These are phyloP conservation scores for Calocera viscosa DNA, from an alignment of 768 basidiomycete species.

Conservation along the genomic window DNA sequence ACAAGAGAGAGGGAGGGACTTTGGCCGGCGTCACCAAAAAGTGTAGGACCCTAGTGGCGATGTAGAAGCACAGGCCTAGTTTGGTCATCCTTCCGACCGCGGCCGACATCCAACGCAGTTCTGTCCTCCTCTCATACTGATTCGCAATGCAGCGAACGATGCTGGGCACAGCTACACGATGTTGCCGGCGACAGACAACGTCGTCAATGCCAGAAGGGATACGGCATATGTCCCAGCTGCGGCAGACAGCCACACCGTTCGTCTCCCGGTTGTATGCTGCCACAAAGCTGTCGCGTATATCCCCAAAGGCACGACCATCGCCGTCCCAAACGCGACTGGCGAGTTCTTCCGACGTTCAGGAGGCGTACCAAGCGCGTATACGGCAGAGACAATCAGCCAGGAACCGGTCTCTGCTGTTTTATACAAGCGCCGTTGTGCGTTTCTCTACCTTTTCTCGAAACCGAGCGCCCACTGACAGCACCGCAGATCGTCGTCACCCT, in stretches of 20 bases:
- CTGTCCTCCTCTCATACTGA: neutral
- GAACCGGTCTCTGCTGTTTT: constrained; percentile 72
- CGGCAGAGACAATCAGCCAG: neutral
- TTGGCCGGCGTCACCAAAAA: neutral
- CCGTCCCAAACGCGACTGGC: neutral
- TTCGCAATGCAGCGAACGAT: neutral
- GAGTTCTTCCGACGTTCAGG: neutral
- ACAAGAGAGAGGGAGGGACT: neutral
- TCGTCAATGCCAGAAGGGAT: neutral
- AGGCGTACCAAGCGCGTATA: neutral
- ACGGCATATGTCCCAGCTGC: neutral
- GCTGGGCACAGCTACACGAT: neutral
- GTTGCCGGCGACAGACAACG: neutral
- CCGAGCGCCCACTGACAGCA: constrained; percentile 7
- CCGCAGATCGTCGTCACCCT: constrained; percentile 60
- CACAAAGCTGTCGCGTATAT: neutral
- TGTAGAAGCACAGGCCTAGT: constrained; percentile 4
- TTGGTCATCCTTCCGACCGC: neutral
- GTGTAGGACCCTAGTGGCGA: neutral
- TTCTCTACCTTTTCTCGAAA: neutral
- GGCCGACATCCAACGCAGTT: neutral
- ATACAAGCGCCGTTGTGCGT: constrained; percentile 68
- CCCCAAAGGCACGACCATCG: neutral
- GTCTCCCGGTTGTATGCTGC: neutral
- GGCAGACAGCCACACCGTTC: neutral